Percentiles rank a stretch among this genome's conserved stretches.
Conservation (phyloP, 2,329 filamentous ascomycete species). For the Fusarium temperatum region DNA sequence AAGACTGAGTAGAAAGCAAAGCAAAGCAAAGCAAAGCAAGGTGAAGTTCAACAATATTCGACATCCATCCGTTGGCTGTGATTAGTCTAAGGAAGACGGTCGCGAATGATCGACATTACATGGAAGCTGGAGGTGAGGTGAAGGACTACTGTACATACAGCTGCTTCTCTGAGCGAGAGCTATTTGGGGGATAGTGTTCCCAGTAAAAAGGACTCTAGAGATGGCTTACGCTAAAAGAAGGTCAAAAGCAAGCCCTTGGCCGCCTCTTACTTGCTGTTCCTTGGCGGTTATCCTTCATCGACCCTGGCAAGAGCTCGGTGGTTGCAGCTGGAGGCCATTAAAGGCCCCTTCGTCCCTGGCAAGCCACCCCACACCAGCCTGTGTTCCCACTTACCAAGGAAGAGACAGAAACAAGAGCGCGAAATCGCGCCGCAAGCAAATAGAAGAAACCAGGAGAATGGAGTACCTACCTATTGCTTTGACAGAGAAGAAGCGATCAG, state of each 20-base stretch:
- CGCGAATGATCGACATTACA: constrained; percentile 29
- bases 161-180: background rate
- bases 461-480: background rate
- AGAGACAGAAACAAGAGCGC: background rate
- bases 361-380: constrained; percentile 28
- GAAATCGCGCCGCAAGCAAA: background rate
- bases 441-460: background rate
- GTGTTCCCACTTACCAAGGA: background rate
- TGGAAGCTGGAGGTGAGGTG: constrained; percentile 15
- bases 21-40: constrained; percentile 1
- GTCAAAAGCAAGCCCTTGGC: constrained; percentile 14
- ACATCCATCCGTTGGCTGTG: background rate
- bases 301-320: constrained; percentile 23
- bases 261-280: constrained; percentile 5
- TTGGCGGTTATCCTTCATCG: constrained; percentile 16
- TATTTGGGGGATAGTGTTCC: constrained; percentile 12
- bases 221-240: constrained; percentile 21
- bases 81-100: background rate
- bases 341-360: constrained; percentile 20
- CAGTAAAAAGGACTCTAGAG: background rate
- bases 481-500: background rate
- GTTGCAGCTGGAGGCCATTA: constrained; percentile 5
- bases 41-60: constrained; percentile 14
- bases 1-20: constrained; percentile 3
- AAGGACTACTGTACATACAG: background rate